Evolutionary conservation across 108 stramenopile species (phyloP).

Genomic region (Cylindrotheca closterium): DNA sequence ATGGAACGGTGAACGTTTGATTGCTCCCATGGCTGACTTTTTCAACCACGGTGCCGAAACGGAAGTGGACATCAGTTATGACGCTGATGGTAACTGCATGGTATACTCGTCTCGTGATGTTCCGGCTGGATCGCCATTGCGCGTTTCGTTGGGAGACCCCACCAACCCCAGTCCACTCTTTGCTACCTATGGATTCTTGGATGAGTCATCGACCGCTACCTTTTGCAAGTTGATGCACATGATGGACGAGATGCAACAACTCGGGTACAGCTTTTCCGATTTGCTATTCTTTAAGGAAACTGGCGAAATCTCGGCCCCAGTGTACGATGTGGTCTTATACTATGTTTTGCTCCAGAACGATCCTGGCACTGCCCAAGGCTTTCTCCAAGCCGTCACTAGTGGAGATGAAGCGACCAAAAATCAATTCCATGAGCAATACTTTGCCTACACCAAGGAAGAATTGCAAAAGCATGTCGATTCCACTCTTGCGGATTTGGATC

Average conservation of each 20-base stretch:
- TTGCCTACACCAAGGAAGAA: slow-evolving; percentile 46
- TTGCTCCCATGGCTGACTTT: slow-evolving; percentile 44
- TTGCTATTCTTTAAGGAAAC: slow-evolving; percentile 57
- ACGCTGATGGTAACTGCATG: slow-evolving; percentile 54
- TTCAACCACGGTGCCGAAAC: slow-evolving; percentile 31
- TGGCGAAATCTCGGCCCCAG: slow-evolving; percentile 44
- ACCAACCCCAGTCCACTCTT: slow-evolving; percentile 47
- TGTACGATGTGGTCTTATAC: slow-evolving; percentile 54
- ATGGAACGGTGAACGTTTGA: slow-evolving; percentile 30
- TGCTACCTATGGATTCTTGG: slow-evolving; percentile 54
- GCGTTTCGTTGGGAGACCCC: slow-evolving; percentile 43
- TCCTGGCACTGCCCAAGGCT: slow-evolving; percentile 19
- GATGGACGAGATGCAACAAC: slow-evolving; percentile 32
- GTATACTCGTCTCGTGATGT: slow-evolving; percentile 40
- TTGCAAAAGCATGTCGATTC: slow-evolving; percentile 59
- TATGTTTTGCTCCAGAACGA: slow-evolving; percentile 24
- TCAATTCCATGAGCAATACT: slow-evolving; percentile 54
- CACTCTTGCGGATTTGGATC: slow-evolving; percentile 41
- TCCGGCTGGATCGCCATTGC: slow-evolving; percentile 40
- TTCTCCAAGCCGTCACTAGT: slow-evolving; percentile 47
- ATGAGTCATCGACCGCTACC: slow-evolving; percentile 44
- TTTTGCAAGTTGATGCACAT: slow-evolving; percentile 49
- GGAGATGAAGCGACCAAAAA: slow-evolving; percentile 55
- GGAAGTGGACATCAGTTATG: slow-evolving; percentile 35
- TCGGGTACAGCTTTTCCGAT: slow-evolving; percentile 30